Evolutionary conservation across 306 rosid species (phyloP).

Genomic region (Dryas alaskensis): DNA sequence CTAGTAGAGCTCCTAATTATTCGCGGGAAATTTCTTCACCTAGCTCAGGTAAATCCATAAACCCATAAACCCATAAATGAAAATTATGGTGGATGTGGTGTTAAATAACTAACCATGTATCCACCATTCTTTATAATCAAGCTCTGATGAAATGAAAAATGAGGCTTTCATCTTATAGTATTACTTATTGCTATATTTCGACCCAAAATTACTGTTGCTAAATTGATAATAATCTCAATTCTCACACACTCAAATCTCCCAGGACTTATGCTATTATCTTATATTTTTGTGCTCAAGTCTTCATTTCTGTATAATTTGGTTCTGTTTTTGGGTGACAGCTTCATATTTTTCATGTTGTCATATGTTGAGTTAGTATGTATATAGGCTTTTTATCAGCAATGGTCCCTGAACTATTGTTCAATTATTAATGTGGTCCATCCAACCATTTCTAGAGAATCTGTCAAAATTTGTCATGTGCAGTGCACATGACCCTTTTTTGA

Average conservation of each 20-base stretch:
- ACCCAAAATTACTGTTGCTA: too few species aligned
- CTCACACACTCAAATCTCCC: neutral
- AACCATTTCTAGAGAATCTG: too few species aligned
- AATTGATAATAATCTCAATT: neutral
- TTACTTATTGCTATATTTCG: too few species aligned
- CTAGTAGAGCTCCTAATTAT: conserved; percentile 39
- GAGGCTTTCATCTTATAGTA: neutral
- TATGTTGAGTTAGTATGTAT: too few species aligned
- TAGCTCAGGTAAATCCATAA: conserved; percentile 56
- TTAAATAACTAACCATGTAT: neutral
- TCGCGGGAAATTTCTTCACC: conserved; percentile 55
- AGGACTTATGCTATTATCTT: neutral
- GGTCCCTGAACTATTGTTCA: too few species aligned
- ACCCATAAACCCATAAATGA: neutral
- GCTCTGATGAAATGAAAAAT: neutral
- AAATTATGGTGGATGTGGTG: neutral
- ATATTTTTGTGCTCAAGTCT: neutral
- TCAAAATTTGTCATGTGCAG: too few species aligned
- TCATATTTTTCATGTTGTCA: too few species aligned
- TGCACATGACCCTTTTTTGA: too few species aligned
- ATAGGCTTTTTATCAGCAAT: too few species aligned
- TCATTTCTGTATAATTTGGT: neutral
- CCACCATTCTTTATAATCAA: neutral
- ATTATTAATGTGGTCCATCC: too few species aligned
- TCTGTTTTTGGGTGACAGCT: neutral